Evolutionary conservation across 306 rosid genomes (phyloP).

Genomic region (Purshia tridentata): DNA sequence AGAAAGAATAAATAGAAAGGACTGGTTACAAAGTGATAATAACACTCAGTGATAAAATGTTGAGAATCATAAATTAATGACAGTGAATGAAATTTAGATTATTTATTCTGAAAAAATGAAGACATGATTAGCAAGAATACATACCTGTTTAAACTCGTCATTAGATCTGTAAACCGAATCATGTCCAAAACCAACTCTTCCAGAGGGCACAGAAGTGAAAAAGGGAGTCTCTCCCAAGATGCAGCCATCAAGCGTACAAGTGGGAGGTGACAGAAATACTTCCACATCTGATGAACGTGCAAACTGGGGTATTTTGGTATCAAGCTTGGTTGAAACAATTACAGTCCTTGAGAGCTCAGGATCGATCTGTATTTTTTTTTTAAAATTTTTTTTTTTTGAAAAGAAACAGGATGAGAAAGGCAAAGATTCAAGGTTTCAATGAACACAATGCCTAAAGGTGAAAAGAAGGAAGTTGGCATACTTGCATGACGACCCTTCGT

Average conservation of each 20-base stretch:
- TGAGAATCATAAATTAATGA: not conserved
- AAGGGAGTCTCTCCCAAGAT: slow-evolving; percentile 90
- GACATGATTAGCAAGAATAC: slow-evolving; percentile 25
- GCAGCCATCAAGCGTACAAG: slow-evolving; percentile 78
- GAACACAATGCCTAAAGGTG: not conserved
- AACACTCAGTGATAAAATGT: not conserved
- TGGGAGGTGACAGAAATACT: slow-evolving; percentile 90
- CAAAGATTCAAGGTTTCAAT: not conserved
- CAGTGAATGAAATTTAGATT: not conserved
- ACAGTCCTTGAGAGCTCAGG: slow-evolving; percentile 93
- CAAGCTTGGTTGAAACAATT: slow-evolving; percentile 90
- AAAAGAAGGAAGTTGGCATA: slow-evolving; percentile 21
- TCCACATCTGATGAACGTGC: slow-evolving; percentile 91
- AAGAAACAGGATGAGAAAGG: not conserved
- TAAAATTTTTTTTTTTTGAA: too few species aligned
- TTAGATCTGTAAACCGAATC: slow-evolving; percentile 67
- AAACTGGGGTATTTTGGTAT: slow-evolving; percentile 95
- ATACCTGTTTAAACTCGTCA: slow-evolving; percentile 92
- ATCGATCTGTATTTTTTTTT: slow-evolving; percentile 51
- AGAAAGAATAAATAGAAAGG: not conserved
- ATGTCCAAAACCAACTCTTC: slow-evolving; percentile 84
- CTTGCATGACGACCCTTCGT: slow-evolving; percentile 89
- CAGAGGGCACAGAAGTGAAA: slow-evolving; percentile 95
- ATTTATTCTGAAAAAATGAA: not conserved
- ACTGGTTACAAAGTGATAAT: not conserved